These are phyloP conservation scores for Abrus pulchellus DNA, from an alignment of 306 rosid species.

Conservation along the genomic window DNA sequence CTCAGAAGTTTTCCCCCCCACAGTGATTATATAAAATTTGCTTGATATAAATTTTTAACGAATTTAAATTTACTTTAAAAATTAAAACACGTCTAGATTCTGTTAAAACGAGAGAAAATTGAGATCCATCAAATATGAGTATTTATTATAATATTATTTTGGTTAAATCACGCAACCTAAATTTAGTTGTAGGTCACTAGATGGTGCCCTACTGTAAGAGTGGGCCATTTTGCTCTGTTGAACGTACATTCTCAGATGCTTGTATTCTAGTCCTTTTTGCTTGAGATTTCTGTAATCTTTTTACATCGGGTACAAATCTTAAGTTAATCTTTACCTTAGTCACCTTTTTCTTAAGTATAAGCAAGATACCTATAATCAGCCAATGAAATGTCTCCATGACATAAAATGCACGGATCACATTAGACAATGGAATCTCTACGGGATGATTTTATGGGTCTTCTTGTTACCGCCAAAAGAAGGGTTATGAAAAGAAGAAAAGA, in stretches of 20 bases:
- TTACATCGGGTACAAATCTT: constrained; percentile 24
- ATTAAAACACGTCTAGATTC: too few relatives aligned
- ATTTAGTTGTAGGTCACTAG: constrained; percentile 53
- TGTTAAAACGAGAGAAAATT: too few relatives aligned
- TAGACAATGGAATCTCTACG: constrained; percentile 40
- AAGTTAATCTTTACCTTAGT: constrained; percentile 27
- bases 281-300: constrained; percentile 13
- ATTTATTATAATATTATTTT: constrained; percentile 9
- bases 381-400: constrained; percentile 1
- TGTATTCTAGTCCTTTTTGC: constrained; percentile 17
- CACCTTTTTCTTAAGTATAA: constrained; percentile 40
- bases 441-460: constrained; percentile 29
- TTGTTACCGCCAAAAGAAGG: neutral
- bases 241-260: constrained; percentile 12
- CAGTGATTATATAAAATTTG: too few relatives aligned
- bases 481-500: constrained; percentile 41
- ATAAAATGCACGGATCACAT: neutral
- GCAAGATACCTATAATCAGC: constrained; percentile 1
- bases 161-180: constrained; percentile 51
- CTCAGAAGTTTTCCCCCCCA: too few relatives aligned
- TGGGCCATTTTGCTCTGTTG: constrained; percentile 45
- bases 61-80: too few relatives aligned
- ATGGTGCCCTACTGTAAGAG: constrained; percentile 26
- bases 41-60: too few relatives aligned
- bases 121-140: neutral